phyloP scores from a whole-genome alignment of 2,329 filamentous ascomycete species.

The Boeremia lycopersici region DNA sequence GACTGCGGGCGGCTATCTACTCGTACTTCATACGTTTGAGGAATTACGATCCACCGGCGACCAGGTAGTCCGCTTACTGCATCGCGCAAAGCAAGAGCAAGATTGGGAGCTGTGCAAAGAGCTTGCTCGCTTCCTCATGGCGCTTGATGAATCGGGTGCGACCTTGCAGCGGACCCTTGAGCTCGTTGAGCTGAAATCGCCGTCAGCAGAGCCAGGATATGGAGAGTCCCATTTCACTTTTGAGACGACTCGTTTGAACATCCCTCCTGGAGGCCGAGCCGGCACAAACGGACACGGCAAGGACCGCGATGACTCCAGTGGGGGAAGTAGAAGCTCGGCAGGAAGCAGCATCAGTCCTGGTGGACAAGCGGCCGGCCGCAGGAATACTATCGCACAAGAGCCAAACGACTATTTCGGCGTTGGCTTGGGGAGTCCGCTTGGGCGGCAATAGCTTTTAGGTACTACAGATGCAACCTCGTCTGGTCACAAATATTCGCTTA shows the following conservation, averaged over 20 bases:
- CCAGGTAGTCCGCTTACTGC: conserved; percentile 80
- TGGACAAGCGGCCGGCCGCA: conserved; percentile 19
- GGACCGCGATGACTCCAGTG: conserved; percentile 9
- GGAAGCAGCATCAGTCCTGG: conserved; percentile 27
- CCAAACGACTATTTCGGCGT: conserved; percentile 32
- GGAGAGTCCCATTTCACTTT: conserved; percentile 42
- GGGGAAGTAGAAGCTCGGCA: conserved; percentile 15
- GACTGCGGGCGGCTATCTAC: conserved; percentile 94
- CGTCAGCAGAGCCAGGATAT: conserved; percentile 30
- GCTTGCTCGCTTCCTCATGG: conserved; percentile 90
- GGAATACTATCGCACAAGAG: conserved; percentile 16
- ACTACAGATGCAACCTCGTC: not conserved
- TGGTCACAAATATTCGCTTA: not conserved
- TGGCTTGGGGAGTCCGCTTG: conserved; percentile 17
- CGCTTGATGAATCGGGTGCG: conserved; percentile 84
- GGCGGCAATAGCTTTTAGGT: not conserved
- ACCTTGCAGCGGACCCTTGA: conserved; percentile 76
- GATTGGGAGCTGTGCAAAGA: conserved; percentile 98
- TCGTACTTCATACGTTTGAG: conserved; percentile 84
- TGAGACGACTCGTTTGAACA: conserved; percentile 34
- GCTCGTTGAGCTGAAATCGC: conserved; percentile 48
- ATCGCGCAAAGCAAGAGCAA: conserved; percentile 77
- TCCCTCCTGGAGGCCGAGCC: conserved; percentile 32
- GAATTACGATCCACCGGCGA: conserved; percentile 67
- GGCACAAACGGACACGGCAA: conserved; percentile 22